These are phyloP conservation scores for Aureobasidium sp. DNA, from an alignment of 2,329 filamentous ascomycete genomes.

Conservation along the genomic window DNA sequence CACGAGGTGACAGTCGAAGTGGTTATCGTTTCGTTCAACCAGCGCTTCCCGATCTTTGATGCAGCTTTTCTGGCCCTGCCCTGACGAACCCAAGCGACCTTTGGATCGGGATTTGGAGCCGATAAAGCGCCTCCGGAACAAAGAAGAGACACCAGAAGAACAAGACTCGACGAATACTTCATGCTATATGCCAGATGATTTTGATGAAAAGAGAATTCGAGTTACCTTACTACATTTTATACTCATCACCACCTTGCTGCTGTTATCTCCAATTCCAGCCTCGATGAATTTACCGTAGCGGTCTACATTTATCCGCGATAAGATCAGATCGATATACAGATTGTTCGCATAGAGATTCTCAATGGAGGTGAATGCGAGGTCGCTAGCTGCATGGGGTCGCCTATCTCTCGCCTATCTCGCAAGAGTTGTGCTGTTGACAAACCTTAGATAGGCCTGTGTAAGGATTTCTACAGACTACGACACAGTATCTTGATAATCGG, in stretches of 20 bases:
- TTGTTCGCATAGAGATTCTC: not conserved
- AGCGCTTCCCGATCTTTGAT: slow-evolving; percentile 17
- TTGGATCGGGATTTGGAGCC: slow-evolving; percentile 19
- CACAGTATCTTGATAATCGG: too few relatives aligned
- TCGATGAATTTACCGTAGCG: not conserved
- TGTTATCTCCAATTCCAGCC: not conserved
- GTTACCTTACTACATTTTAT: slow-evolving; percentile 9
- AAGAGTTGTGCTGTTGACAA: not conserved
- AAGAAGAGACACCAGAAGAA: not conserved
- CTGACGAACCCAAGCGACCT: slow-evolving; percentile 21
- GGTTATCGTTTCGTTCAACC: slow-evolving; percentile 12
- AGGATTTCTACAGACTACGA: too few relatives aligned
- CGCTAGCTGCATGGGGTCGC: not conserved
- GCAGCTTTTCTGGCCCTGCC: slow-evolving; percentile 20
- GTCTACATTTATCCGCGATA: not conserved
- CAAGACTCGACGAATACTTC: not conserved
- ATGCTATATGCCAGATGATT: not conserved
- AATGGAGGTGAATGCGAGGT: not conserved
- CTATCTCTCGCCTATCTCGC: slow-evolving; percentile 1
- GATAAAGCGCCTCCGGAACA: not conserved
- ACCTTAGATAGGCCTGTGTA: not conserved
- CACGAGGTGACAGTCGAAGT: slow-evolving; percentile 16
- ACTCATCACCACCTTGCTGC: not conserved
- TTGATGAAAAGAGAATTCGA: not conserved
- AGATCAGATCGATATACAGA: not conserved